A percentile compares a stretch with the other conserved stretches of the same genome.
Evolutionary conservation across 1,284 basidiomycete genomes (phyloP).

Genomic region (Cerioporus squamosus): DNA sequence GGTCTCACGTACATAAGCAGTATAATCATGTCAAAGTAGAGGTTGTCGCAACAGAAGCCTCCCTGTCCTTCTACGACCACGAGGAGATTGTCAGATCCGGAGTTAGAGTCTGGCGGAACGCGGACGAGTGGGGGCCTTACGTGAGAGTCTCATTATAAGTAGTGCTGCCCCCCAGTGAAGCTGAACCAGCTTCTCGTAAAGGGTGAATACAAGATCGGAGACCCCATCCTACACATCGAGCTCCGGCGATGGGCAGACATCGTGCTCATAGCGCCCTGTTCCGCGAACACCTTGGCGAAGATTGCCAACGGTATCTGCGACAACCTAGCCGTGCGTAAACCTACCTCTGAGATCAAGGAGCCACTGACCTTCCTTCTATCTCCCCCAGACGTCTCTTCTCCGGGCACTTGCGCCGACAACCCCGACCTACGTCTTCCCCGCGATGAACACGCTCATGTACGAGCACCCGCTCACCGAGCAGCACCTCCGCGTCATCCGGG

Average conservation of each 20-base stretch:
- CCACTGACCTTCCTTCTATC: too few relatives aligned
- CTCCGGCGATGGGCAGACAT: slow-evolving; percentile 95
- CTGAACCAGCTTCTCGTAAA: slow-evolving; percentile 26
- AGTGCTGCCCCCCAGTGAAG: neutral
- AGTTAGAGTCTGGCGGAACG: slow-evolving; percentile 84
- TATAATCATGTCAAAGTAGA: slow-evolving; percentile 79
- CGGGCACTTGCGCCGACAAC: slow-evolving; percentile 84
- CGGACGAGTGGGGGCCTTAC: slow-evolving; percentile 85
- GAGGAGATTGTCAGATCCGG: slow-evolving; percentile 57
- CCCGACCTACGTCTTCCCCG: slow-evolving; percentile 90
- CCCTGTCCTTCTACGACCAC: slow-evolving; percentile 78
- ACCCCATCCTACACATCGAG: slow-evolving; percentile 97
- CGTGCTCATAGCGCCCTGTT: slow-evolving; percentile 93
- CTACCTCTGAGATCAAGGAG: too few relatives aligned
- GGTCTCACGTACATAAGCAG: slow-evolving; percentile 39
- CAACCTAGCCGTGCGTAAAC: slow-evolving; percentile 76
- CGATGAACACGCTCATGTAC: slow-evolving; percentile 99
- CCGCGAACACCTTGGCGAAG: slow-evolving; percentile 94
- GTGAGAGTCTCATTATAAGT: slow-evolving; percentile 17
- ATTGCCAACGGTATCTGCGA: slow-evolving; percentile 90
- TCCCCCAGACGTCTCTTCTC: slow-evolving; percentile 81
- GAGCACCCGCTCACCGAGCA: slow-evolving; percentile 90
- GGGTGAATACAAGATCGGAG: slow-evolving; percentile 73
- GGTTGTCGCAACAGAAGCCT: slow-evolving; percentile 81
- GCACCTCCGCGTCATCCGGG: slow-evolving; percentile 74